phyloP scores from a whole-genome alignment of 495 filamentous ascomycete species.

The Trichoderma virens region DNA sequence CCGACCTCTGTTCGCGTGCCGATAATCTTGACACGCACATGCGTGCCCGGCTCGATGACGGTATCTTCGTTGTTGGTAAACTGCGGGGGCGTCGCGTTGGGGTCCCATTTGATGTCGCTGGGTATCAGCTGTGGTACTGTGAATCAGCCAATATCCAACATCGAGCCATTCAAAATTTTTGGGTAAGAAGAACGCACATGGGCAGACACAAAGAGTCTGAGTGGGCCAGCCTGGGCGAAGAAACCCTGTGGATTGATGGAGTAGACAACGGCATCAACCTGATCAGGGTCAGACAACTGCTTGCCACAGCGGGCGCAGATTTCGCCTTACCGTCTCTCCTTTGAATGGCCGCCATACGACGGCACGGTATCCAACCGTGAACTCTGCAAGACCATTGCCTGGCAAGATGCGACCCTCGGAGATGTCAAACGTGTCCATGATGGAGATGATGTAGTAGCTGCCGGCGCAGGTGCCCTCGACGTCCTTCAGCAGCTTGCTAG shows the following conservation, averaged over 20 bases:
- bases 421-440: constrained; percentile 89
- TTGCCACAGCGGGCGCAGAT: neutral
- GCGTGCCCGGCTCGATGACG: constrained; percentile 87
- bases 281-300: constrained; percentile 12
- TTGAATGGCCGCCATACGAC: constrained; percentile 97
- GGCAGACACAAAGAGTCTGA: constrained; percentile 81
- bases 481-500: constrained; percentile 75
- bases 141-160: constrained; percentile 18
- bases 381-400: constrained; percentile 81
- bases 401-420: constrained; percentile 88
- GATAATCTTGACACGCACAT: constrained; percentile 86
- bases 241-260: constrained; percentile 88
- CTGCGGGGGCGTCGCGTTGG: constrained; percentile 78
- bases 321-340: constrained; percentile 70
- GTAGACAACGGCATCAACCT: constrained; percentile 88
- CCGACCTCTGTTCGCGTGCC: constrained; percentile 87
- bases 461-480: constrained; percentile 91
- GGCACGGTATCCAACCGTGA: constrained; percentile 87
- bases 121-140: constrained; percentile 66
- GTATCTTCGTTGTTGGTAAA: constrained; percentile 83
- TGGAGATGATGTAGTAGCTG: constrained; percentile 89
- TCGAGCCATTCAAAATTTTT: constrained; percentile 9
- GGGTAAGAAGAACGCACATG: constrained; percentile 50
- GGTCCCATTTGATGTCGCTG: constrained; percentile 84
- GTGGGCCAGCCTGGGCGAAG: constrained; percentile 81